These are phyloP conservation scores for Chrysophaeum taylorii DNA, from an alignment of 352 stramenopile genomes.

Conservation along the genomic window DNA sequence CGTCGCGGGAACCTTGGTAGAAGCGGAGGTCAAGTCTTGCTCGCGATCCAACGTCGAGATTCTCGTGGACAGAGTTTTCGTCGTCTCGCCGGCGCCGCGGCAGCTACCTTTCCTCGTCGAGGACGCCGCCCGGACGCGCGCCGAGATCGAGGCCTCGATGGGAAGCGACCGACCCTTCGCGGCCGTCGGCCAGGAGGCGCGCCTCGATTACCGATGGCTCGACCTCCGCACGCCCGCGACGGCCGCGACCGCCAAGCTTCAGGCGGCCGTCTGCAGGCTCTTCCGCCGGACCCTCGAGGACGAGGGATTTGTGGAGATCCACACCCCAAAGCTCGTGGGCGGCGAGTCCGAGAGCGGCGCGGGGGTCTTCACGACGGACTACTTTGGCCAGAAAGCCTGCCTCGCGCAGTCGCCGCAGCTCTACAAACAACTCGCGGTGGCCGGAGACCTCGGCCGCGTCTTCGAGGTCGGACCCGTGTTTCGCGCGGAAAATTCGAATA, in stretches of 20 bases:
- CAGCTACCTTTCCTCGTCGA: slow-evolving; percentile 86
- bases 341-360: slow-evolving; percentile 91
- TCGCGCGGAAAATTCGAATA: slow-evolving; percentile 98
- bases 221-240: slow-evolving; percentile 96
- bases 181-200: slow-evolving; percentile 72
- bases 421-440: slow-evolving; percentile 97
- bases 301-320: slow-evolving; percentile 95
- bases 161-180: slow-evolving; percentile 21
- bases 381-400: slow-evolving; percentile 93
- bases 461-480: slow-evolving; percentile 93
- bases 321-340: slow-evolving; percentile 95
- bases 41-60: slow-evolving; percentile 88
- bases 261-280: slow-evolving; percentile 84
- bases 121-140: slow-evolving; percentile 77
- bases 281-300: slow-evolving; percentile 91
- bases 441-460: slow-evolving; percentile 92
- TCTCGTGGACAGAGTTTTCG: slow-evolving; percentile 79
- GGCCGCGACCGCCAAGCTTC: slow-evolving; percentile 95
- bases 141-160: slow-evolving; percentile 38
- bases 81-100: slow-evolving; percentile 79
- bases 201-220: slow-evolving; percentile 89
- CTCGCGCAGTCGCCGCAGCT: slow-evolving; percentile 91
- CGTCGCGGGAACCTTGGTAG: slow-evolving; percentile 70
- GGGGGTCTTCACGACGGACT: slow-evolving; percentile 96
- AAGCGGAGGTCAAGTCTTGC: slow-evolving; percentile 77